phyloP scores from a whole-genome alignment of 345 rosid genomes.

The Salix exigua region DNA sequence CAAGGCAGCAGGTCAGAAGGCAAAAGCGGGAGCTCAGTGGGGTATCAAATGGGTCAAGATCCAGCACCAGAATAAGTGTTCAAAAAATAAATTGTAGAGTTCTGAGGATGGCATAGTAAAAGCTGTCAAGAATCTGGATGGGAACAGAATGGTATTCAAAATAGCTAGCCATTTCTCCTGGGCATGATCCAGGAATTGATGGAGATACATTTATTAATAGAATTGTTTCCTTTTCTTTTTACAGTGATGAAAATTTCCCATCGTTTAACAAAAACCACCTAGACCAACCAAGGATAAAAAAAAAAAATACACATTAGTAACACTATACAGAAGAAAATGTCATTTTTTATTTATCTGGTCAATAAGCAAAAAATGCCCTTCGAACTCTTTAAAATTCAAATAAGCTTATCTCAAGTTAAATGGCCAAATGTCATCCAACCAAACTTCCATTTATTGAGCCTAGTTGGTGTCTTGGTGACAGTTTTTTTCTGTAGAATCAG shows the following conservation, averaged over 20 bases:
- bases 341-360: not conserved
- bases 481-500: not conserved
- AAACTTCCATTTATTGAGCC: not conserved
- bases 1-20: slow-evolving; percentile 22
- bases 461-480: not conserved
- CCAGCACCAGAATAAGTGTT: slow-evolving; percentile 15
- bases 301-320: not conserved
- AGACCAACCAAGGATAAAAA: not conserved
- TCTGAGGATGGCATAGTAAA: not conserved
- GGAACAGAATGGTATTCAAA: not conserved
- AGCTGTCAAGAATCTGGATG: not conserved
- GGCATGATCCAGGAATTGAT: not conserved
- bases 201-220: not conserved
- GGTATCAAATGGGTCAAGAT: slow-evolving; percentile 29
- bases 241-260: not conserved
- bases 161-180: not conserved
- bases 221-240: not conserved
- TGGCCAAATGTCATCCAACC: not conserved
- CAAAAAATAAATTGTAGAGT: not conserved
- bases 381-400: not conserved
- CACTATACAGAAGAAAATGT: not conserved
- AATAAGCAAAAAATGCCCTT: not conserved
- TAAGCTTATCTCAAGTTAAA: not conserved
- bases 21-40: slow-evolving; percentile 17
- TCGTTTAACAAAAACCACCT: no score